Evolutionary conservation across 352 stramenopile species (phyloP).

Genomic region (Phytophthora lateralis): DNA sequence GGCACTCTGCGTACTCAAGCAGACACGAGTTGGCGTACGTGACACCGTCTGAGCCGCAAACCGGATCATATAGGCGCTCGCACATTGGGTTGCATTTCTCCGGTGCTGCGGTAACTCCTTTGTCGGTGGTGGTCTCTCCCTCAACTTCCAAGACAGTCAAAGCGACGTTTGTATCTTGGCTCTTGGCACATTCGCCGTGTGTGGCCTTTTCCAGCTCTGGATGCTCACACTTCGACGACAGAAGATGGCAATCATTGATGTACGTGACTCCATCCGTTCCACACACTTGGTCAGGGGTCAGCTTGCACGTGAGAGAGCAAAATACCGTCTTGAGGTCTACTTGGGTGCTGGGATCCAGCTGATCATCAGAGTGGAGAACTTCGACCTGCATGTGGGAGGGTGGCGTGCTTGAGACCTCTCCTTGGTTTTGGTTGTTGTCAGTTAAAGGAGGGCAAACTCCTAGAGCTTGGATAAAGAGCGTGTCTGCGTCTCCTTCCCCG

Average conservation of each 20-base stretch:
- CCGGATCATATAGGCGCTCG: conserved; percentile 43
- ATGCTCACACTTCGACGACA: conserved; percentile 55
- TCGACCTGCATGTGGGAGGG: background rate
- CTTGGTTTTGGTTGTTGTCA: conserved; percentile 3
- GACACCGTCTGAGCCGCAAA: conserved; percentile 67
- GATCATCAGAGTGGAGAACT: background rate
- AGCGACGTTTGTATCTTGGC: background rate
- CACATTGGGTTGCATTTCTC: conserved; percentile 61
- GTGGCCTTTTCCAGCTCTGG: conserved; percentile 48
- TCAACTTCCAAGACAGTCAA: conserved; percentile 26
- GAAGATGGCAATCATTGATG: conserved; percentile 53
- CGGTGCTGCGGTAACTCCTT: conserved; percentile 8
- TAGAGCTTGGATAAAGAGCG: conserved; percentile 25
- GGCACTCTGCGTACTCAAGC: conserved; percentile 52
- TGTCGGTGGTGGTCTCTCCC: background rate
- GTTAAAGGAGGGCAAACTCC: conserved; percentile 13
- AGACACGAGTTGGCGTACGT: conserved; percentile 74
- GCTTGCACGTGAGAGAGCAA: conserved; percentile 39
- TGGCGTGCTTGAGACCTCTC: background rate
- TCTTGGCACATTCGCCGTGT: conserved; percentile 33
- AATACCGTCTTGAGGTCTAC: conserved; percentile 31
- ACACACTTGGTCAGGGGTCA: conserved; percentile 45
- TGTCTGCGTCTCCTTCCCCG: background rate
- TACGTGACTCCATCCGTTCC: conserved; percentile 62
- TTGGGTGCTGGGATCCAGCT: background rate